A percentile compares a stretch with the other conserved stretches of the same genome.
Evolutionary conservation across 352 stramenopile species (phyloP).

Genomic region (Globisporangium camurandrum): DNA sequence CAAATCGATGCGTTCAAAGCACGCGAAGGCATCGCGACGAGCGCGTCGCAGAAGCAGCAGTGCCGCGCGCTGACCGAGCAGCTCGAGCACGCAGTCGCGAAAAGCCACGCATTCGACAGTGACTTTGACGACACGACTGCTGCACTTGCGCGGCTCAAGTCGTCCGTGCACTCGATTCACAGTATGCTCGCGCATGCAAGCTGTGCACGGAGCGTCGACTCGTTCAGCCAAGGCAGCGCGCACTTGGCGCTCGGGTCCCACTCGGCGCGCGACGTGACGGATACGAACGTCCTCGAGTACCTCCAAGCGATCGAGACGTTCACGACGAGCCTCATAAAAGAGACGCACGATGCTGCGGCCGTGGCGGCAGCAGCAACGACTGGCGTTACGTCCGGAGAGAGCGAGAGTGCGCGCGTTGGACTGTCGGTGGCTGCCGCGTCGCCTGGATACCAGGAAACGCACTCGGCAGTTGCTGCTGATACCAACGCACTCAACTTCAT

Average conservation of each 20-base stretch:
- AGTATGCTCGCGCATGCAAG: constrained; percentile 55
- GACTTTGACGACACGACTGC: constrained; percentile 53
- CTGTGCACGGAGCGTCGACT: constrained; percentile 29
- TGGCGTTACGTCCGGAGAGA: background rate
- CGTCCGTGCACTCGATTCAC: constrained; percentile 65
- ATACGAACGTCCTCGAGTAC: constrained; percentile 67
- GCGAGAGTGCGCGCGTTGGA: background rate
- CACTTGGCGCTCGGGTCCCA: constrained; percentile 18
- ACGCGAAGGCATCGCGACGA: constrained; percentile 54
- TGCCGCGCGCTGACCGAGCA: constrained; percentile 31
- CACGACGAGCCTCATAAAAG: constrained; percentile 45
- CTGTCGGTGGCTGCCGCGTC: background rate
- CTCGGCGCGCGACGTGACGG: constrained; percentile 39
- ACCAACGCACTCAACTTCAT: background rate
- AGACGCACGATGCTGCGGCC: constrained; percentile 21
- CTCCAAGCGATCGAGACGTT: constrained; percentile 74
- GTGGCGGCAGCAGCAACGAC: background rate
- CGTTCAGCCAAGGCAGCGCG: constrained; percentile 19
- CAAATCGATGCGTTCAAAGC: constrained; percentile 64
- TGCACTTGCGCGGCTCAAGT: constrained; percentile 49
- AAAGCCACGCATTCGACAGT: constrained; percentile 37
- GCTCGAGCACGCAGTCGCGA: constrained; percentile 27
- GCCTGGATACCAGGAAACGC: background rate
- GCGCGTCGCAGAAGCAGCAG: constrained; percentile 46
- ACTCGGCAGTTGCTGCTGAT: background rate